These are phyloP conservation scores for Simplicillium aogashimaense DNA, from an alignment of 2,329 filamentous ascomycete species.

Conservation along the genomic window DNA sequence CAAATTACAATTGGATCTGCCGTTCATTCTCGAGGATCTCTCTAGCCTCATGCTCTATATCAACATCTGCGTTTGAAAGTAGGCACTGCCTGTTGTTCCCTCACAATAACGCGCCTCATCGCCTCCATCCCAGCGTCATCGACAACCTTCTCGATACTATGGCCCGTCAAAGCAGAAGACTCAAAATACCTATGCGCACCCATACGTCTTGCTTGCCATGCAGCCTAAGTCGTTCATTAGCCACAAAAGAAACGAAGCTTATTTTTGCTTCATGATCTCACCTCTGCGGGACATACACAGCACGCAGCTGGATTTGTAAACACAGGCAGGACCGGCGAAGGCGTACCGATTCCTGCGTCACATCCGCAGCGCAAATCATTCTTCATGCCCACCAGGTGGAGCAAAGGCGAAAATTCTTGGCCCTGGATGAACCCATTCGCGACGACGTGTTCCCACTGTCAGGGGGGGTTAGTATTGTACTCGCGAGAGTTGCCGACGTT, in stretches of 20 bases:
- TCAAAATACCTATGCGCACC: conserved; percentile 20
- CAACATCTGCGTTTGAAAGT: background rate
- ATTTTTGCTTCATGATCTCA: too few relatives aligned
- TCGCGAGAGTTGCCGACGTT: background rate
- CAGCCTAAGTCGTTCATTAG: conserved; percentile 13
- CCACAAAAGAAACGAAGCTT: background rate
- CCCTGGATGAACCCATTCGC: conserved; percentile 15
- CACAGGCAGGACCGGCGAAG: too few relatives aligned
- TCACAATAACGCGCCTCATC: conserved; percentile 9
- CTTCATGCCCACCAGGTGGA: conserved; percentile 25
- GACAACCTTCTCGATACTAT: conserved; percentile 21
- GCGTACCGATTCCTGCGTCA: background rate
- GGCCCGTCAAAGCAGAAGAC: conserved; percentile 24
- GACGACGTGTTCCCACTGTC: conserved; percentile 19
- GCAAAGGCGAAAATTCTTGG: conserved; percentile 11
- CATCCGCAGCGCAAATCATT: conserved; percentile 8
- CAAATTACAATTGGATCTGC: too few relatives aligned
- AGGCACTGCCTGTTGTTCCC: background rate
- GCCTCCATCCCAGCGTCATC: conserved; percentile 16
- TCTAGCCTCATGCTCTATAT: too few relatives aligned
- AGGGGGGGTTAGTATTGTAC: too few relatives aligned
- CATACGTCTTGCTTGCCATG: conserved; percentile 20
- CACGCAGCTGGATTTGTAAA: too few relatives aligned
- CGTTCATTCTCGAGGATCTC: too few relatives aligned
- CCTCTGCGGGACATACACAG: too few relatives aligned